Base-by-base conservation (phyloP, 1,284 basidiomycete species). In the Apiotrichum gamsii region DNA sequence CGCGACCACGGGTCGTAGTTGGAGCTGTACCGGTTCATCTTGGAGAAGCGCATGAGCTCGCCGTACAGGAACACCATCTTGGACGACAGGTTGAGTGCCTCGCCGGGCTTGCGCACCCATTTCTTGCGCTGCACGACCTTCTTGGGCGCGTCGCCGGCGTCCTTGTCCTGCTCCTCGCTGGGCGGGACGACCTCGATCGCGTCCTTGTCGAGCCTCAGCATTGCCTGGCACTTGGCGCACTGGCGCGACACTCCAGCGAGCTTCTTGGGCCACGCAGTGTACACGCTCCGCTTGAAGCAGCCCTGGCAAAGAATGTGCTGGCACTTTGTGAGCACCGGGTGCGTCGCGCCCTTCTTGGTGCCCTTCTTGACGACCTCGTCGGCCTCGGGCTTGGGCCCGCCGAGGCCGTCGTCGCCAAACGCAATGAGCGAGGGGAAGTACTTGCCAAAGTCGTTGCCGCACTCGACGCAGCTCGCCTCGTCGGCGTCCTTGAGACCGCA, bases 251-350 rank as follows among this genome's bases (percentile, higher is more conserved):
- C 67, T 36, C 84, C 81, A 5, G 78, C 72, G 14, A 78, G 59
- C 20, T 81, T 78, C 52, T 83, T 80, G 3, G 89, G 85, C 83
- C 86, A 95, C 30, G 80, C 80, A 11, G 88, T 80, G 58, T 80
- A 90, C 25, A 86, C 78, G 32, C 79, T 80, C 49, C 75, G 74
- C 39, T 83, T 81, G 77, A 90, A 95, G 72, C 91, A 96, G 16
- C 73, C 73, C 8, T 83, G 62, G 76, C 91, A 96, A 70, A 88
- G 93, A 25, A 97, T 76, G 70, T 98, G 95, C 63, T 90, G 87
- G 71, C 95, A 99, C 48, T 85, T 81, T 8, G 95, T 96, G 61
- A 99, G 72, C 39, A 95, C 73, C 1, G 67, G 65, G 32, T 62
- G 62, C 42, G 62, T 64, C 43, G 64, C 67, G 8, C 39, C 23